These are phyloP conservation scores for Pholiota adiposa DNA, from an alignment of 1,284 basidiomycete genomes.

Conservation along the genomic window DNA sequence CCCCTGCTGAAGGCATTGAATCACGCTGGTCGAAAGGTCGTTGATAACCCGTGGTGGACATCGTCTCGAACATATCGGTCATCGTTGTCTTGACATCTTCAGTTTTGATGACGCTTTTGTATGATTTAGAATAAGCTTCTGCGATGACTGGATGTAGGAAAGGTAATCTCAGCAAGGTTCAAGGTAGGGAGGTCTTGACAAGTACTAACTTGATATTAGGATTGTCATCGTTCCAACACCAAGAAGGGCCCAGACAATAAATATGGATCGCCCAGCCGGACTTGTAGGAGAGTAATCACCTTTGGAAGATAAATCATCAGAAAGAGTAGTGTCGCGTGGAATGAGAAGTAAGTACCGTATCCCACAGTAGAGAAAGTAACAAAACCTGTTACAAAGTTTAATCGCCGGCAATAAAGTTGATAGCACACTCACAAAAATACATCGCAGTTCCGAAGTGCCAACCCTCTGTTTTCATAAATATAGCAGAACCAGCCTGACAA, in stretches of 20 bases:
- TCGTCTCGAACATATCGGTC: background rate
- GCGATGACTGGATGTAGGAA: slow-evolving; percentile 24
- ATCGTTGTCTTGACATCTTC: slow-evolving; percentile 11
- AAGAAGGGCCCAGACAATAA: slow-evolving; percentile 81
- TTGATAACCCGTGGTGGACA: background rate
- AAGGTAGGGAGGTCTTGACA: background rate
- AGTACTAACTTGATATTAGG: slow-evolving; percentile 62
- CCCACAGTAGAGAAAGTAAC: slow-evolving; percentile 71
- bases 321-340: background rate
- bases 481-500: slow-evolving; percentile 40
- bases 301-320: slow-evolving; percentile 13
- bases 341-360: slow-evolving; percentile 45
- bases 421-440: slow-evolving; percentile 68
- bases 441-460: slow-evolving; percentile 51
- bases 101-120: slow-evolving; percentile 28
- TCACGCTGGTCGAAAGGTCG: background rate
- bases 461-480: slow-evolving; percentile 46
- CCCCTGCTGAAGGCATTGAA: background rate
- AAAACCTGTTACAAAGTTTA: slow-evolving; percentile 44
- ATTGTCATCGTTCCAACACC: slow-evolving; percentile 80
- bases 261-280: slow-evolving; percentile 74
- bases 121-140: slow-evolving; percentile 31
- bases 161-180: background rate
- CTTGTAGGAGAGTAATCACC: slow-evolving; percentile 66
- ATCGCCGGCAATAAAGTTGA: background rate